Evolutionary conservation across 169 alveolate genomes (phyloP), one percentile per base, ranked within the genome.

Genomic region (Eimeria brunetti): DNA sequence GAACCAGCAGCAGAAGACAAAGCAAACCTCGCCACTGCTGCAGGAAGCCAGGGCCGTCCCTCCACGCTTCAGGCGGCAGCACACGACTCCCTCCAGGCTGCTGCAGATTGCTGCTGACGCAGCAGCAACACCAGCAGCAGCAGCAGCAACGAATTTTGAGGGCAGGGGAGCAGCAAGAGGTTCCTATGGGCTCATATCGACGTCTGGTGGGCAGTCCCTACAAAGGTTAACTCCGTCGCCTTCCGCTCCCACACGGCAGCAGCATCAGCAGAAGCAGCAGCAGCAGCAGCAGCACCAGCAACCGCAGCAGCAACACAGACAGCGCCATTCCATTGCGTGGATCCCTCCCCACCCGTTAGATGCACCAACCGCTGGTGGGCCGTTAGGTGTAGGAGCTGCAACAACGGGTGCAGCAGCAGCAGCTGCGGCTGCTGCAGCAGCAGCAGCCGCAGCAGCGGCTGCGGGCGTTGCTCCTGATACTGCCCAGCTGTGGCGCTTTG

Each of bases 341-440:
- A 76, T 44, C 41, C 86, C 56, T 8, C 86, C 86, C 22, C 86
- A 76, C 22, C 64, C 60, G 24, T 44, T 46, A 44, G 86, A 76
- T 44, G 36, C 86, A 76, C 41, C 33, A 18, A 22, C 33, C 38
- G 44, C 27, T 8, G 62, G 60, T 27, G 44, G 0, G 64, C 62
- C 60, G 4, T n/a, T 46, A 44, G 86, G 64, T 27, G 33, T 44
- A 18, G 67, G 75, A 53, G 33, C 53, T 16, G 69, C 89, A 81
- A 53, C 67, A 51, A 51, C 89, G 27, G 75, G 49, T 6, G 89
- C 89, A n/a, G 89, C 89, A 58, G 58, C 91, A 6, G 27, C 91
- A 20, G 91, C 91, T 8, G 91, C 91, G 2, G 78, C 91, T 0
- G 91, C 91, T 14, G 91, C 91, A 53, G 91, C 91, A 16, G 78